Evolutionary conservation across 129 eudicot species (phyloP).

Genomic region (Smallanthus sonchifolius): DNA sequence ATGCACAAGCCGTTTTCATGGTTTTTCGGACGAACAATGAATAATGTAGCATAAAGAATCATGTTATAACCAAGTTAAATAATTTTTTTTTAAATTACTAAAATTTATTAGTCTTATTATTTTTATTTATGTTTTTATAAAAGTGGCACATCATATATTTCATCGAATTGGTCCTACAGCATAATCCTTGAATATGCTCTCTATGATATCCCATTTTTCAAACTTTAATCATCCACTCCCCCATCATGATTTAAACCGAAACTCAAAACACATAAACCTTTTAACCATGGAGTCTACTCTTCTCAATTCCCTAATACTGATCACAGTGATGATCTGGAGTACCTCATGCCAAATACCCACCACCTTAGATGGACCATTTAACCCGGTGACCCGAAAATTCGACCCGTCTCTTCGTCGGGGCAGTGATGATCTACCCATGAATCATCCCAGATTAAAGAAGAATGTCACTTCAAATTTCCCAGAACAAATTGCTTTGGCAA

Average conservation of each 20-base stretch:
- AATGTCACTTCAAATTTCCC: slow-evolving; percentile 66
- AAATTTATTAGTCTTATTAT: no score
- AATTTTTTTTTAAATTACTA: no score
- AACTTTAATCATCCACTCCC: not conserved
- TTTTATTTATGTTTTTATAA: no score
- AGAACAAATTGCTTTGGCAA: slow-evolving; percentile 79
- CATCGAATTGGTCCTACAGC: not conserved
- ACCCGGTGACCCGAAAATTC: slow-evolving; percentile 63
- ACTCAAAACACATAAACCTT: not conserved
- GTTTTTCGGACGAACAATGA: no score
- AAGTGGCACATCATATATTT: no score
- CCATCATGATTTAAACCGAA: not conserved
- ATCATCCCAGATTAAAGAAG: slow-evolving; percentile 60
- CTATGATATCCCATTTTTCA: not conserved
- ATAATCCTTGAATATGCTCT: slow-evolving; percentile 13
- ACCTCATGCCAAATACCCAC: slow-evolving; percentile 50
- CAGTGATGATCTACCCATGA: slow-evolving; percentile 78
- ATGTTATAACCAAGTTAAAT: no score
- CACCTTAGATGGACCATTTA: slow-evolving; percentile 80
- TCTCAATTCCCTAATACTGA: not conserved
- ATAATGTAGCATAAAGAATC: no score
- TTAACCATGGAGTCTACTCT: not conserved
- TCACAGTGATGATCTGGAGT: not conserved
- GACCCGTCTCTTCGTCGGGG: slow-evolving; percentile 66
- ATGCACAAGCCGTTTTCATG: no score